Evolutionary conservation across 2,329 filamentous ascomycete species (phyloP).

Genomic region (Helotiales sp.): DNA sequence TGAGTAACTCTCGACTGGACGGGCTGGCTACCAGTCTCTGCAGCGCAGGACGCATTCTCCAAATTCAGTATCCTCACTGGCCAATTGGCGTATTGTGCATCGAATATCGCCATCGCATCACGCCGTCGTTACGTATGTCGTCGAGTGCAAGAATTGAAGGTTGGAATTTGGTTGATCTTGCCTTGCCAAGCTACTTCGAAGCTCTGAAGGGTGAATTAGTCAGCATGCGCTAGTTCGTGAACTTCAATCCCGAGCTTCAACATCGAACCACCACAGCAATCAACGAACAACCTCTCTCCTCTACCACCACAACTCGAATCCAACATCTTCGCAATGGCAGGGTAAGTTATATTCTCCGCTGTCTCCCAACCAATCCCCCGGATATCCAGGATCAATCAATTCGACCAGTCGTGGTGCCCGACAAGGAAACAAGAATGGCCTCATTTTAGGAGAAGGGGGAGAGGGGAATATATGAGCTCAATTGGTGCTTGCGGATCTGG

Average conservation of each 20-base stretch:
- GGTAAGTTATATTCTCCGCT: constrained; percentile 35
- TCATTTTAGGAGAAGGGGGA: constrained; percentile 14
- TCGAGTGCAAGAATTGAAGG: not conserved
- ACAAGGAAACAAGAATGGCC: constrained; percentile 16
- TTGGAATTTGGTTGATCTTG: not conserved
- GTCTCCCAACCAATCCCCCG: not conserved
- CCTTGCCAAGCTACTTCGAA: not conserved
- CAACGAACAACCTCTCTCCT: constrained; percentile 11
- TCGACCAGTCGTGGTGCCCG: not conserved
- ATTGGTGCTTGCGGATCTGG: not conserved
- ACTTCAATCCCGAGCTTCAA: constrained; percentile 31
- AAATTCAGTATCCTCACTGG: constrained; percentile 14
- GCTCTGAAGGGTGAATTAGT: not conserved
- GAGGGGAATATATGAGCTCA: not conserved
- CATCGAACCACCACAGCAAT: constrained; percentile 30
- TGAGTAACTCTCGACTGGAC: constrained; percentile 1
- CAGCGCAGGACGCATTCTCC: constrained; percentile 39
- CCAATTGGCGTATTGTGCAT: constrained; percentile 24
- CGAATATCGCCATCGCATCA: constrained; percentile 35
- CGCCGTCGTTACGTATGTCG: not conserved
- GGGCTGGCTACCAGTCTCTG: constrained; percentile 41
- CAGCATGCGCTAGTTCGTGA: constrained; percentile 2
- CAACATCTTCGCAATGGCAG: constrained; percentile 34
- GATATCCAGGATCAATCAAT: not conserved
- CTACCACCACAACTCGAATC: constrained; percentile 9